Evolutionary conservation across 2,329 filamentous ascomycete genomes (phyloP).

Genomic region (Clarireedia paspali): DNA sequence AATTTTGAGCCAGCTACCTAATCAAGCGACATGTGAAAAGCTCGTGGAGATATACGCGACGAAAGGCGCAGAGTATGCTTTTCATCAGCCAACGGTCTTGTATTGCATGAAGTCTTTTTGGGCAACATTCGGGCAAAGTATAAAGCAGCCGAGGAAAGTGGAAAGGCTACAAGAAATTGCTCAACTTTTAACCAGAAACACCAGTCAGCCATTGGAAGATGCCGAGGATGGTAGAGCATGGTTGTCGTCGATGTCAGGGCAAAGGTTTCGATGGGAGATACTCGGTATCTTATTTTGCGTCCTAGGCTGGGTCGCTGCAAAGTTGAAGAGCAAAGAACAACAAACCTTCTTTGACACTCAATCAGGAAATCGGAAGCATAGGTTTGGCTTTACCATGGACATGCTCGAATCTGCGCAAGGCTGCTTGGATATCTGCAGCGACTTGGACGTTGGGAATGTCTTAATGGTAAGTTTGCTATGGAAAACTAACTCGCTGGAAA

Average conservation of each 20-base stretch:
- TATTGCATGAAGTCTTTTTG: slow-evolving; percentile 15
- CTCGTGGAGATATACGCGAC: neutral
- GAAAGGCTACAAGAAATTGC: slow-evolving; percentile 20
- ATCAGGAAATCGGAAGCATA: slow-evolving; percentile 16
- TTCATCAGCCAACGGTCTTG: neutral
- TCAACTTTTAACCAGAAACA: slow-evolving; percentile 24
- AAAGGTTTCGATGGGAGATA: slow-evolving; percentile 27
- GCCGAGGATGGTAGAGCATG: slow-evolving; percentile 22
- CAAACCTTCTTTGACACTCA: slow-evolving; percentile 23
- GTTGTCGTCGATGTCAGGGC: slow-evolving; percentile 22
- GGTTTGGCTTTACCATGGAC: slow-evolving; percentile 22
- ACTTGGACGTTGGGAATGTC: slow-evolving; percentile 31
- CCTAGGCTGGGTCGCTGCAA: slow-evolving; percentile 13
- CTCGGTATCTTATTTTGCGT: slow-evolving; percentile 23
- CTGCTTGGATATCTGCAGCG: slow-evolving; percentile 31
- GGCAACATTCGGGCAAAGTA: slow-evolving; percentile 17
- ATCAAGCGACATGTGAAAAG: neutral
- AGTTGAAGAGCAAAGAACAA: slow-evolving; percentile 15
- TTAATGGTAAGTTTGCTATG: slow-evolving; percentile 32
- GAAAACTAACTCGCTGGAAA: slow-evolving; percentile 31
- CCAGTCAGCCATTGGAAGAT: slow-evolving; percentile 21
- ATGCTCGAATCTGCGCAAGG: slow-evolving; percentile 28
- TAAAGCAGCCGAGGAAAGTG: slow-evolving; percentile 15
- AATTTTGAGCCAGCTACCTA: neutral
- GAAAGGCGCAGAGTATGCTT: neutral